Evolutionary conservation across 495 filamentous ascomycete species (phyloP).

Genomic region (Penicillium simplicissimum): DNA sequence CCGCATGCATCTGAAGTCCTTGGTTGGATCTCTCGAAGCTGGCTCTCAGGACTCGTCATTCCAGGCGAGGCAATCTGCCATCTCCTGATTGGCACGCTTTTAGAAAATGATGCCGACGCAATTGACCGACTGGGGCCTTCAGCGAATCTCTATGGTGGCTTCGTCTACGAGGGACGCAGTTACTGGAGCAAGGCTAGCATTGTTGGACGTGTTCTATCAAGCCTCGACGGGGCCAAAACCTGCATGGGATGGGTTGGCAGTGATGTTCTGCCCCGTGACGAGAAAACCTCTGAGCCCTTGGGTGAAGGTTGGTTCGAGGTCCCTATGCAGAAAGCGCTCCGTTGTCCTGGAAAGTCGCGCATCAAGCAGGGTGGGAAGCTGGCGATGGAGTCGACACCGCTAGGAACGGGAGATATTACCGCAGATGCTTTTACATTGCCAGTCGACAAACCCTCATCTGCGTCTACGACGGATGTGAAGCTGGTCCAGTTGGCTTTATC

Average conservation of each 20-base stretch:
- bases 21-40: constrained; percentile 83
- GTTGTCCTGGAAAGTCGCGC: constrained; percentile 30
- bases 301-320: constrained; percentile 68
- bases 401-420: constrained; percentile 45
- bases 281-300: constrained; percentile 32
- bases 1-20: constrained; percentile 24
- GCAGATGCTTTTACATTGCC: constrained; percentile 48
- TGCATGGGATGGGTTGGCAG: constrained; percentile 79
- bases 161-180: constrained; percentile 66
- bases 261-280: constrained; percentile 48
- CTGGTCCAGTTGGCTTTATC: constrained; percentile 27
- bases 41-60: constrained; percentile 74
- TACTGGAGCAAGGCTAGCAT: constrained; percentile 85
- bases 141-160: constrained; percentile 77
- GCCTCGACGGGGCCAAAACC: constrained; percentile 62
- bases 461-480: constrained; percentile 14
- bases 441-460: constrained; percentile 20
- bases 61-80: constrained; percentile 74
- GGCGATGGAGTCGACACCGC: constrained; percentile 37
- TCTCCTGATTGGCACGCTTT: constrained; percentile 72
- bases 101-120: constrained; percentile 73
- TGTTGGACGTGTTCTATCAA: constrained; percentile 72
- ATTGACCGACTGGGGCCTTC: constrained; percentile 64
- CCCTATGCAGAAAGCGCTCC: constrained; percentile 36
- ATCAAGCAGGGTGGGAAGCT: constrained; percentile 43